Base-by-base conservation (phyloP, 768 basidiomycete genomes). In the Termitomyces sp. region DNA sequence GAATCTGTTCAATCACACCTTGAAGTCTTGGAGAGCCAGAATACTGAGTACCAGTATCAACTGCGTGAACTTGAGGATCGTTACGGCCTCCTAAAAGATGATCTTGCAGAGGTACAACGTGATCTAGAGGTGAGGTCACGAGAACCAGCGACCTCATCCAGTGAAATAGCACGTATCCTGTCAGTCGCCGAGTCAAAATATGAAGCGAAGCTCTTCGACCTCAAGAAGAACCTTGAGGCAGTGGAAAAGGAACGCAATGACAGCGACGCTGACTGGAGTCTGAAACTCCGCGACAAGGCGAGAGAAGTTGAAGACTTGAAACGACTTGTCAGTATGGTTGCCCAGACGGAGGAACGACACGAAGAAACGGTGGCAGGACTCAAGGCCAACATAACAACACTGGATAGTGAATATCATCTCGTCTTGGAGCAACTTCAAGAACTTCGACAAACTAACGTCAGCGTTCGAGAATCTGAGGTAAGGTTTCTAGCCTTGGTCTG, bases 211-310 rank as follows among this genome's bases (percentile, higher is more conserved):
- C 70, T 97, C 7, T 74, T 83, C 1, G 92, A 94, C 63, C 70
- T 96, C 62, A 83, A 82, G 60, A 77, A 78, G 60, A 82, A 83
- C 54, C 70, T 97, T 26, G 66, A 74, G 5, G 73, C 75, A 9
- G 70, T 86, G 22, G 96, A 98, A 74, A 84, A 81, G 63, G 97
- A 98, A 69, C 81, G 94, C 39, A 86, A 81, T 54, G 94, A 96
- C 51, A 81, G 82, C 31, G 96, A 98, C 65, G 87, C 89, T 26
- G 88, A 92, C 60, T 96, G 94, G 92, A 90, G 88, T 66, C 80
- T 79, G 56, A 94, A 93, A 68, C 75, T 98, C 33, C 80, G 80
- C 26, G 88, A 92, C 65, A 90, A 92, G 67, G 77, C 81, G 24
- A 80, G 79, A 61, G 94, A 96, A 68, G 73, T 87, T 20, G 93